A percentile compares a stretch with the other conserved stretches of the same genome.
Conservation (phyloP, 2,329 filamentous ascomycete genomes). For the Penicillium corylophilum region DNA sequence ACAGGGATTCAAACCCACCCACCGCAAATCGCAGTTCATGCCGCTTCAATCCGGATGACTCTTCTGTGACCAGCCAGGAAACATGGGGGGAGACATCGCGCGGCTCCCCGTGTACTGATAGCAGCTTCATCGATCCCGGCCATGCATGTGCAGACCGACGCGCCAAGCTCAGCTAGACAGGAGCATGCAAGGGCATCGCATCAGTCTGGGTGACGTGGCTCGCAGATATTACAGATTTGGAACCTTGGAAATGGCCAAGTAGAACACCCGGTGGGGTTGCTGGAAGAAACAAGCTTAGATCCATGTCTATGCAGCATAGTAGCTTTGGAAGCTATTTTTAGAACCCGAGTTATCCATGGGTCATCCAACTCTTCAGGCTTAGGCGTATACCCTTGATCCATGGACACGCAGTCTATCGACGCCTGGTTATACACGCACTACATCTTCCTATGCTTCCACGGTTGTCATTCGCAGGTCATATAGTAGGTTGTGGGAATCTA, state of each 20-base stretch:
- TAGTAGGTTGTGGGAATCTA: too few species aligned
- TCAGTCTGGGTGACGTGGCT: neutral
- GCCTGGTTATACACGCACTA: constrained; percentile 13
- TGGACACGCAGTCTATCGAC: constrained; percentile 5
- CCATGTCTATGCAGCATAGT: too few species aligned
- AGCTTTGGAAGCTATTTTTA: neutral
- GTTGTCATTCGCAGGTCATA: too few species aligned
- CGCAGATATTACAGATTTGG: too few species aligned
- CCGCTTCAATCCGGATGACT: neutral
- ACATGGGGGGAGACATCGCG: neutral
- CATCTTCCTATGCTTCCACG: constrained; percentile 16
- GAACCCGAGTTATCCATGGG: neutral
- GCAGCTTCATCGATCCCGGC: neutral
- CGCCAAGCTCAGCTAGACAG: neutral
- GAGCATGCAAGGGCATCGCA: neutral
- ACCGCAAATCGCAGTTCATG: neutral
- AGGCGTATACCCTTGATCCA: neutral
- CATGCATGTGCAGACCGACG: neutral
- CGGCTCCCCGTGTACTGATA: neutral
- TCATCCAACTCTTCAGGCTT: neutral
- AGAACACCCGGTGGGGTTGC: neutral
- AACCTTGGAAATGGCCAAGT: neutral
- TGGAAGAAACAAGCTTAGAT: neutral
- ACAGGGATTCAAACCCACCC: neutral
- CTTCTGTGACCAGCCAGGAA: neutral